These are phyloP conservation scores for Backusella circina DNA, from an alignment of 192 early-diverging fungal genomes.

Conservation along the genomic window DNA sequence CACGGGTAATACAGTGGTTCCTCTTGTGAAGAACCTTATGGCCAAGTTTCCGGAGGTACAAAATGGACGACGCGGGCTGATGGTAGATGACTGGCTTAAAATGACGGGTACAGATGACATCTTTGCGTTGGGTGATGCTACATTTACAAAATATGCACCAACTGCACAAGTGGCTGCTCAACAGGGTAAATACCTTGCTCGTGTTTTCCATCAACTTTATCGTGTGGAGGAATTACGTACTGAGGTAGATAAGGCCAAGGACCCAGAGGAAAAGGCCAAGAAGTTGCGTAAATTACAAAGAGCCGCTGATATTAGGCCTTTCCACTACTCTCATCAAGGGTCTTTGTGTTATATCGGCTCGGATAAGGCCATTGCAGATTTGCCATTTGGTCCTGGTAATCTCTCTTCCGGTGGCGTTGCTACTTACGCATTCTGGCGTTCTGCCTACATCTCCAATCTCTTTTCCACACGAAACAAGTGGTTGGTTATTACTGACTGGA, in stretches of 20 bases:
- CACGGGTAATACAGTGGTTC: constrained; percentile 75
- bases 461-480: constrained; percentile 82
- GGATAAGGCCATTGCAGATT: constrained; percentile 93
- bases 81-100: constrained; percentile 67
- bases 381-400: constrained; percentile 73
- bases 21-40: constrained; percentile 66
- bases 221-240: constrained; percentile 38
- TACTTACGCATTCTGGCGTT: constrained; percentile 77
- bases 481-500: constrained; percentile 88
- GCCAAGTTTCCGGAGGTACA: constrained; percentile 54
- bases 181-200: constrained; percentile 84
- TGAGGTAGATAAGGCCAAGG: constrained; percentile 1
- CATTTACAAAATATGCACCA: constrained; percentile 75
- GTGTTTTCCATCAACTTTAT: constrained; percentile 63
- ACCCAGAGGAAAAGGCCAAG: constrained; percentile 23
- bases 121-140: constrained; percentile 72
- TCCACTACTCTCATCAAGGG: constrained; percentile 83
- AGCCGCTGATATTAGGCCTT: constrained; percentile 51
- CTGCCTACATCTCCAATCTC: constrained; percentile 71
- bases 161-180: constrained; percentile 86
- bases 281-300: constrained; percentile 28
- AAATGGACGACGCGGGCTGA: constrained; percentile 62
- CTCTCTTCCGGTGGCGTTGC: constrained; percentile 62
- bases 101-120: constrained; percentile 61
- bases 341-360: constrained; percentile 89